A percentile compares a stretch with the other conserved stretches of the same genome.
These are phyloP conservation scores for Phytophthora pinifolia DNA, from an alignment of 352 stramenopile genomes.

Conservation along the genomic window DNA sequence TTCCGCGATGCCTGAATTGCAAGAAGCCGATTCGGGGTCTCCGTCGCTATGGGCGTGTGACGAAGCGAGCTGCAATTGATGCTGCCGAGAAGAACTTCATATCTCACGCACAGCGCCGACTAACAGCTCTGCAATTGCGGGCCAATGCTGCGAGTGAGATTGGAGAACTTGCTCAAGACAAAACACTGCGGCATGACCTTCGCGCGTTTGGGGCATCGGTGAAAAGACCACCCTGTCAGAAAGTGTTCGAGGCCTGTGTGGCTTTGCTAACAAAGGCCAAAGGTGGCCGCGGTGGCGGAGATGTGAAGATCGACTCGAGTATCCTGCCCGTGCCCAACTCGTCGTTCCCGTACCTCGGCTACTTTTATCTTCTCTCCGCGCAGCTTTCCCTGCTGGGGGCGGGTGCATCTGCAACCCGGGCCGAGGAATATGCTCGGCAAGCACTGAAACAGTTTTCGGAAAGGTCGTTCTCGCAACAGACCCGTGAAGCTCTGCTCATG, in stretches of 20 bases:
- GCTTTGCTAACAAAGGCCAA: slow-evolving; percentile 27
- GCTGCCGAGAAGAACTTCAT: slow-evolving; percentile 53
- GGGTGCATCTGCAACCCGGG: background rate
- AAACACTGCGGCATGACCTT: slow-evolving; percentile 25
- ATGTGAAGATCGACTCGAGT: slow-evolving; percentile 23
- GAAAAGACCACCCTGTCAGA: slow-evolving; percentile 33
- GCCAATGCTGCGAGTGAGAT: slow-evolving; percentile 14
- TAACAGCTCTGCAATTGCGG: slow-evolving; percentile 25
- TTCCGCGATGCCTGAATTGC: slow-evolving; percentile 48
- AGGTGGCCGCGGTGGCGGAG: slow-evolving; percentile 20
- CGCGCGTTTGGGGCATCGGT: slow-evolving; percentile 19
- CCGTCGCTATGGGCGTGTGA: slow-evolving; percentile 44
- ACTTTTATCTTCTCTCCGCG: slow-evolving; percentile 31
- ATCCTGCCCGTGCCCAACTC: slow-evolving; percentile 34
- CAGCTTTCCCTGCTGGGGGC: slow-evolving; percentile 18
- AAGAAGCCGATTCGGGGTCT: slow-evolving; percentile 42
- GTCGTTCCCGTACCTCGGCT: slow-evolving; percentile 31
- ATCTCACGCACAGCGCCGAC: slow-evolving; percentile 21
- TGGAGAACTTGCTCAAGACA: slow-evolving; percentile 17
- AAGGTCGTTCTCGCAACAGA: slow-evolving; percentile 16
- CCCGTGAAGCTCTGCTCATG: slow-evolving; percentile 22
- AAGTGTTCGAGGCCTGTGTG: slow-evolving; percentile 37
- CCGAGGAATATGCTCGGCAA: slow-evolving; percentile 17
- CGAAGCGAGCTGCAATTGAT: slow-evolving; percentile 42
- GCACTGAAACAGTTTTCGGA: slow-evolving; percentile 17